A percentile compares a stretch with the other conserved stretches of the same genome.
Evolutionary conservation across 2,329 filamentous ascomycete species (phyloP).

Genomic region (Exserohilum rostratum): DNA sequence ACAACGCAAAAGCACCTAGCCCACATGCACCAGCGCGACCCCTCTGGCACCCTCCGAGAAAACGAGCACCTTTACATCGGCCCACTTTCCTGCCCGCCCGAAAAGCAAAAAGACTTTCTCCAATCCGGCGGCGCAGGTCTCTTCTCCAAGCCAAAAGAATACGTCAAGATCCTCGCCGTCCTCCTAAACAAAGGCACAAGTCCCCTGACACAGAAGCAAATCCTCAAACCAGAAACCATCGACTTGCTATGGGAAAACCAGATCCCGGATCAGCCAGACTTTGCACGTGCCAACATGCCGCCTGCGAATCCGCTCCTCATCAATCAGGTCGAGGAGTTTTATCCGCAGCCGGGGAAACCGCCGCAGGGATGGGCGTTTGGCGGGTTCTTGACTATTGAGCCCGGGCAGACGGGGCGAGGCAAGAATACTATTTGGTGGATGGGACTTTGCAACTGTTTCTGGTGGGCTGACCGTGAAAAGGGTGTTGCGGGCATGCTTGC

Average conservation of each 20-base stretch:
- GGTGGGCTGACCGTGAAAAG: conserved; percentile 67
- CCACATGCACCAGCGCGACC: conserved; percentile 61
- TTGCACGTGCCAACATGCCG: conserved; percentile 52
- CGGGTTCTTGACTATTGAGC: conserved; percentile 59
- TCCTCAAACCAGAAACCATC: conserved; percentile 65
- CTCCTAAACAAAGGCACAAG: conserved; percentile 69
- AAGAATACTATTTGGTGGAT: conserved; percentile 62
- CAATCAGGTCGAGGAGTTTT: conserved; percentile 59
- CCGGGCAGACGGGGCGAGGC: conserved; percentile 60
- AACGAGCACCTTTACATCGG: conserved; percentile 60
- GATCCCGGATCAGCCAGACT: conserved; percentile 60
- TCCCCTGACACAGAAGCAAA: conserved; percentile 59
- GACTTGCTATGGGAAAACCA: conserved; percentile 70
- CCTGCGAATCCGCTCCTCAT: conserved; percentile 58
- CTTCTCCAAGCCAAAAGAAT: conserved; percentile 66
- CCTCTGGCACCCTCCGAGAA: conserved; percentile 47
- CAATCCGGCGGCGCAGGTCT: conserved; percentile 68
- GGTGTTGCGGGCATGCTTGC: conserved; percentile 53
- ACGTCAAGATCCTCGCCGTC: conserved; percentile 64
- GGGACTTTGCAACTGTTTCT: conserved; percentile 65
- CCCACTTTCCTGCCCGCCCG: conserved; percentile 53
- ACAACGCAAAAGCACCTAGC: conserved; percentile 63
- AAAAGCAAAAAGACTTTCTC: conserved; percentile 56
- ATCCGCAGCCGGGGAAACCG: conserved; percentile 53
- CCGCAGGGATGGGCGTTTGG: conserved; percentile 70